Evolutionary conservation across 352 stramenopile genomes (phyloP).

Genomic region (Globisporangium polare): DNA sequence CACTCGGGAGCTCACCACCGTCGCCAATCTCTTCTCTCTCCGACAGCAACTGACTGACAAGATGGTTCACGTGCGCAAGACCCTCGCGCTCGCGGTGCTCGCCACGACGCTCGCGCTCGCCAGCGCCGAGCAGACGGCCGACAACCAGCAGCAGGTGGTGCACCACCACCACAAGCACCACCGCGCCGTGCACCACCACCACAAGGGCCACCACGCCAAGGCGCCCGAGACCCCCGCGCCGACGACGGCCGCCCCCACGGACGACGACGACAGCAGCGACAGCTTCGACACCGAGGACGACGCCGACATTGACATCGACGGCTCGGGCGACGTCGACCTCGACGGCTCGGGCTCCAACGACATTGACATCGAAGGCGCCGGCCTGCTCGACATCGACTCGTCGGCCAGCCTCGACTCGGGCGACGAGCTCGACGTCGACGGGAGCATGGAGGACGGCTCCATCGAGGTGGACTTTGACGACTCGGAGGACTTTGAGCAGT

Average conservation of each 20-base stretch:
- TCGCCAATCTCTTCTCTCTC: background rate
- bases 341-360: constrained; percentile 21
- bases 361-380: constrained; percentile 21
- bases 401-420: constrained; percentile 24
- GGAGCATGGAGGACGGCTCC: constrained; percentile 28
- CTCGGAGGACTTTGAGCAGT: constrained; percentile 45
- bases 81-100: constrained; percentile 16
- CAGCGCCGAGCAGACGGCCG: background rate
- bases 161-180: constrained; percentile 11
- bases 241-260: constrained; percentile 6
- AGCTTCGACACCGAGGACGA: constrained; percentile 6
- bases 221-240: background rate
- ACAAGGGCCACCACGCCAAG: constrained; percentile 2
- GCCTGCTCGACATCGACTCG: constrained; percentile 24
- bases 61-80: constrained; percentile 21
- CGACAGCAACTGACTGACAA: background rate
- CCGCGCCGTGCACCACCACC: constrained; percentile 13
- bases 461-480: constrained; percentile 41
- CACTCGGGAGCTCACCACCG: background rate
- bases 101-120: constrained; percentile 15
- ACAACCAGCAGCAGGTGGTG: constrained; percentile 7
- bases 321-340: constrained; percentile 25
- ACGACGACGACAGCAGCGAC: constrained; percentile 14
- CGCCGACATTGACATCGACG: constrained; percentile 26
- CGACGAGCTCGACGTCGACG: constrained; percentile 27